A percentile compares a stretch with the other conserved stretches of the same genome.
Evolutionary conservation across 352 stramenopile genomes (phyloP).

Genomic region (Phytopythium helicoides): DNA sequence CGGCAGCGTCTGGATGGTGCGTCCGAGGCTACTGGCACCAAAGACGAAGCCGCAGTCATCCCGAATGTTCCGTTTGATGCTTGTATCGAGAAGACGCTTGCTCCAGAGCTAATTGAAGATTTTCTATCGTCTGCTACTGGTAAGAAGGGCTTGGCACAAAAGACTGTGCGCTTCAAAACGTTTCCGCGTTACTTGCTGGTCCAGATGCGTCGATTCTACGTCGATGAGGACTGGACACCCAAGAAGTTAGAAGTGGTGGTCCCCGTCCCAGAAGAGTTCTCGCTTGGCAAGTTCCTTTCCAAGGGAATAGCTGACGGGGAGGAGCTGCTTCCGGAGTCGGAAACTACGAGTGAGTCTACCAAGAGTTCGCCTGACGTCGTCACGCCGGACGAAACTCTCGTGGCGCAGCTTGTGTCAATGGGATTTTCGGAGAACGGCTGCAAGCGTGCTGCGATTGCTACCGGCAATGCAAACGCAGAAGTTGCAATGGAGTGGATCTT

Average conservation of each 20-base stretch:
- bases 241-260: conserved; percentile 98
- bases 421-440: conserved; percentile 98
- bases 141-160: conserved; percentile 75
- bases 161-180: conserved; percentile 87
- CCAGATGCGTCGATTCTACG: conserved; percentile 96
- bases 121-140: conserved; percentile 77
- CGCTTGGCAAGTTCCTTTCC: conserved; percentile 76
- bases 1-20: conserved; percentile 65
- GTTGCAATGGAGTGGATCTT: conserved; percentile 98
- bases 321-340: conserved; percentile 80
- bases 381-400: conserved; percentile 86
- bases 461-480: conserved; percentile 89
- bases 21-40: neutral
- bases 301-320: conserved; percentile 84
- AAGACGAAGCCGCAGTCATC: conserved; percentile 57
- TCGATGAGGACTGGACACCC: conserved; percentile 95
- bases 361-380: conserved; percentile 17
- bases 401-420: conserved; percentile 97
- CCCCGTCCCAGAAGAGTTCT: conserved; percentile 93
- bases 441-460: conserved; percentile 94
- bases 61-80: conserved; percentile 93
- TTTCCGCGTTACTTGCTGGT: conserved; percentile 97
- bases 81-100: conserved; percentile 93
- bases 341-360: conserved; percentile 5
- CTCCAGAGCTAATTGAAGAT: conserved; percentile 91